Evolutionary conservation across 2,329 filamentous ascomycete species (phyloP).

Genomic region (Trichophyton benhamiae): DNA sequence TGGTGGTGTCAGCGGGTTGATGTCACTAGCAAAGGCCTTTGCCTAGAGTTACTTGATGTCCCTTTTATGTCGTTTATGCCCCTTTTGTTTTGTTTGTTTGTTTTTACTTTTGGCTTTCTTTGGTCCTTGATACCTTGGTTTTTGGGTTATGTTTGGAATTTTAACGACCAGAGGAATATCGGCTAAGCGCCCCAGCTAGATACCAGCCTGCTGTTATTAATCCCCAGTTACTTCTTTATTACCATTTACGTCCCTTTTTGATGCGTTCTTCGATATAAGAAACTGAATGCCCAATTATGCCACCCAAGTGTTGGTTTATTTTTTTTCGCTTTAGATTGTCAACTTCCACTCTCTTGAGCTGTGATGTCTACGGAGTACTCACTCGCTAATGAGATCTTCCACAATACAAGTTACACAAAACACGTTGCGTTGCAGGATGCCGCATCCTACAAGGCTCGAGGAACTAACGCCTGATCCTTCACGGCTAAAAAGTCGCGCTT

Average conservation of each 20-base stretch:
- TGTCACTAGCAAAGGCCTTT: conserved; percentile 42
- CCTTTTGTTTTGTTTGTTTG: neutral
- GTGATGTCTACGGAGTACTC: neutral
- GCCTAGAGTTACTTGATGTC: conserved; percentile 27
- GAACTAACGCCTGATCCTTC: too few species aligned
- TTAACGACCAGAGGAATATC: neutral
- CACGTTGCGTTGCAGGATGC: too few species aligned
- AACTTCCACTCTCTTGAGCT: neutral
- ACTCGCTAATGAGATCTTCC: neutral
- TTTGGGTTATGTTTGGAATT: neutral
- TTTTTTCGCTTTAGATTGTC: too few species aligned
- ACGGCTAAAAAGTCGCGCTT: too few species aligned
- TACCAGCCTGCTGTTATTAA: neutral
- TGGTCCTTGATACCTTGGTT: neutral
- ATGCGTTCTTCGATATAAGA: too few species aligned
- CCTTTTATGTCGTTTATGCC: neutral
- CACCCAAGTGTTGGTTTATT: too few species aligned
- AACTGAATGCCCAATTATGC: too few species aligned
- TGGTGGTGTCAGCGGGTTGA: conserved; percentile 32
- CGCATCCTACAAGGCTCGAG: too few species aligned
- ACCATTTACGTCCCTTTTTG: too few species aligned
- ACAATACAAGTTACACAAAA: neutral
- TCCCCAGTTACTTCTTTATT: neutral
- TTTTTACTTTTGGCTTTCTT: neutral
- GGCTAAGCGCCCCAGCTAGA: neutral